A percentile compares a stretch with the other conserved stretches of the same genome.
phyloP scores from a whole-genome alignment of 164 flowering plant species.

The grape (Vitis vinifera) region ASM3070453v1 NC_081807.1:4068001-4068500 shows the following conservation, averaged over 20 bases:
- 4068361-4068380: not conserved
- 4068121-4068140: conserved; percentile 47
- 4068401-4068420: conserved; percentile 35
- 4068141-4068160: conserved; percentile 84
- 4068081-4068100: conserved; percentile 64
- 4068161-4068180: conserved; percentile 77
- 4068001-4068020: conserved; percentile 54
- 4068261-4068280: too few species aligned
- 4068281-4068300: too few species aligned
- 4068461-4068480: conserved; percentile 87
- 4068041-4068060: conserved; percentile 61
- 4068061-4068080: conserved; percentile 56
- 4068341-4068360: too few species aligned
- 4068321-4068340: too few species aligned
- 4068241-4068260: not conserved
- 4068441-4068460: conserved; percentile 59
- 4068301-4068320: too few species aligned
- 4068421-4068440: conserved; percentile 75
- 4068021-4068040: conserved; percentile 64
- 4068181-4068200: conserved; percentile 77
- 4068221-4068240: conserved; percentile 85
- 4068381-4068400: conserved; percentile 1
- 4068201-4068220: conserved; percentile 78
- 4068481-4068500: conserved; percentile 74
- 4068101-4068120: conserved; percentile 62